Evolutionary conservation across 73 alveolate species (phyloP), one percentile per base, ranked within the genome.

Genomic region (Symbiodinium natans): DNA sequence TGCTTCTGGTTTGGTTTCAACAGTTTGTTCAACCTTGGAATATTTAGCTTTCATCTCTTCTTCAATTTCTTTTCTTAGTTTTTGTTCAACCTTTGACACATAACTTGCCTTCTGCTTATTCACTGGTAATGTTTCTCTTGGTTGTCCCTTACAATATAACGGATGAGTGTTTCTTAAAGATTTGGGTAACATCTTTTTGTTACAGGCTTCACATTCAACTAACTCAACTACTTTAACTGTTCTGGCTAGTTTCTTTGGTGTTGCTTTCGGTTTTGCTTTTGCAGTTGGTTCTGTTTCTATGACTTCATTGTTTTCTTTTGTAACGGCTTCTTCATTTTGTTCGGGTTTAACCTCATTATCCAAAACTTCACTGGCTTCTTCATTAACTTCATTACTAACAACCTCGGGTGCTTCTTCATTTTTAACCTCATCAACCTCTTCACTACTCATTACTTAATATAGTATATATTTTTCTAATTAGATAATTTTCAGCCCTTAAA

Each of bases 361-460:
- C 25, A 63, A 63, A 63, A 1, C 80, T 63, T 63, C 80, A 27
- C 13, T 29, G 80, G 80, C 80, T 63, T 63, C 80, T 63, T 63
- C 80, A 63, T 63, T 63, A 63, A 63, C 80, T 63, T 63, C 80
- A 63, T 63, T 63, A 63, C 80, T 63, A 63, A 25, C 80, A 29
- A 63, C 40, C 40, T 27, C 80, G 40, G 80, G 40, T 9, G 23
- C 40, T 63, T 63, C 40, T 63, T 63, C 80, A 29, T 63, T 63
- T 63, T 63, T 25, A 63, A 63, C 80, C 80, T 63, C 80, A 63
- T 63, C 80, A 27, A 27, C 80, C 39, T 27, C 80, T 27, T 63
- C 80, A 63, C 80, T 63, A 0, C 5, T 17, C 80, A 63, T 63
- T 63, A 63, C 2, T 63, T 63, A 63, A 63, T 29, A 29, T 63